phyloP scores from a whole-genome alignment of 306 rosid species.

The Dalbergia cultrata region DNA sequence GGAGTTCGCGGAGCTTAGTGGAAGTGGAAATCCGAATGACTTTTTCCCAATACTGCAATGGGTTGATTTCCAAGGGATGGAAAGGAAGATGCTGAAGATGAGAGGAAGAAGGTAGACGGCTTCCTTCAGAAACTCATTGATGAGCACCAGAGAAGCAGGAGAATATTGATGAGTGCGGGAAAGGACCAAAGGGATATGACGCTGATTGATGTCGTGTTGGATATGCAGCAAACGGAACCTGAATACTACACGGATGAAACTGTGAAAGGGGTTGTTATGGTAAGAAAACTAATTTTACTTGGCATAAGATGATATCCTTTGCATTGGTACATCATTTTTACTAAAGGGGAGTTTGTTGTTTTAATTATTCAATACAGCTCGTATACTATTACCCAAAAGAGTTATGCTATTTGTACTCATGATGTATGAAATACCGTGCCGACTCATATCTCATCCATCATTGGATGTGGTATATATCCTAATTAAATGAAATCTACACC shows the following conservation, averaged over 20 bases:
- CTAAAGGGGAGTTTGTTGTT: too few relatives aligned
- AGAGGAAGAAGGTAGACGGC: slow-evolving; percentile 36
- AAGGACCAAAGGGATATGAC: neutral
- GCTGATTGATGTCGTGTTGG: slow-evolving; percentile 47
- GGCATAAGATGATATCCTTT: too few relatives aligned
- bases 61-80: slow-evolving; percentile 43
- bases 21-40: slow-evolving; percentile 17
- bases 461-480: too few relatives aligned
- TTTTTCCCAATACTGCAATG: slow-evolving; percentile 43
- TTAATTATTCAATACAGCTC: too few relatives aligned
- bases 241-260: slow-evolving; percentile 44
- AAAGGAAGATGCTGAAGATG: slow-evolving; percentile 50
- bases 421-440: too few relatives aligned
- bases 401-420: too few relatives aligned
- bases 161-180: neutral
- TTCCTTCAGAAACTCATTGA: slow-evolving; percentile 46
- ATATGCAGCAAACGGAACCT: slow-evolving; percentile 45
- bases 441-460: too few relatives aligned
- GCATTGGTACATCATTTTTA: too few relatives aligned
- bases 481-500: too few relatives aligned
- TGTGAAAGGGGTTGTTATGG: slow-evolving; percentile 51
- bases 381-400: too few relatives aligned
- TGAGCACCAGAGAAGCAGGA: slow-evolving; percentile 1
- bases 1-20: neutral
- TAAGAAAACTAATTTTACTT: neutral